Conservation (phyloP, 2,329 filamentous ascomycete genomes). For the Botrytis hyacinthi region DNA sequence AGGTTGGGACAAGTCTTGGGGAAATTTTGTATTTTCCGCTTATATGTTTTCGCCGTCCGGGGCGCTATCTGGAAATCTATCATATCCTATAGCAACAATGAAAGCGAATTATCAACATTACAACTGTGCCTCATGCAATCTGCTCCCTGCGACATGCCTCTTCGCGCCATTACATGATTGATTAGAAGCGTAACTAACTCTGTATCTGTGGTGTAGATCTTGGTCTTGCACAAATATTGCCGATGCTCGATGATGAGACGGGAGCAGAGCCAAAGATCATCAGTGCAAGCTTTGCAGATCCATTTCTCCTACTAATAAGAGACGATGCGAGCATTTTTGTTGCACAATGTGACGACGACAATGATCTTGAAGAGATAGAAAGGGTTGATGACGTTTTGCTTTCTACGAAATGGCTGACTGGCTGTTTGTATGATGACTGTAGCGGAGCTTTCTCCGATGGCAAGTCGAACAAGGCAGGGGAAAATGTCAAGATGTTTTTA, state of each 20-base stretch:
- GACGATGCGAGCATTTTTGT: conserved; percentile 81
- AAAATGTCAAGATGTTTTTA: conserved; percentile 70
- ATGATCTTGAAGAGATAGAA: conserved; percentile 82
- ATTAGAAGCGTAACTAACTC: conserved; percentile 24
- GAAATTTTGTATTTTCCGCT: conserved; percentile 20
- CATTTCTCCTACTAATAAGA: conserved; percentile 77
- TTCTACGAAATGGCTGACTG: conserved; percentile 74
- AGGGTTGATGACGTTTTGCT: conserved; percentile 55
- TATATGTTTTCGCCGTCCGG: conserved; percentile 31
- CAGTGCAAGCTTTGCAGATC: conserved; percentile 80
- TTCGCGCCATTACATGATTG: conserved; percentile 11
- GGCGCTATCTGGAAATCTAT: conserved; percentile 39
- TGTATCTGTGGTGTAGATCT: conserved; percentile 57
- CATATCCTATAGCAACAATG: conserved; percentile 44
- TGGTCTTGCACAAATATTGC: conserved; percentile 84
- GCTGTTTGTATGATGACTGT: conserved; percentile 75
- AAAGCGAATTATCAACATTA: conserved; percentile 38
- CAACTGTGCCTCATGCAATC: conserved; percentile 34
- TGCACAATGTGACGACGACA: conserved; percentile 73
- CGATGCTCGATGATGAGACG: conserved; percentile 87
- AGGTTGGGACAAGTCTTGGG: conserved; percentile 1
- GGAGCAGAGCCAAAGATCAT: conserved; percentile 76
- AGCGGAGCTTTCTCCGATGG: conserved; percentile 52
- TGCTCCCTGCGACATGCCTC: conserved; percentile 28
- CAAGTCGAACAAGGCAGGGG: conserved; percentile 42